Evolutionary conservation across 805 yeast genomes (phyloP).

Genomic region (Nakazawaea pomicola): DNA sequence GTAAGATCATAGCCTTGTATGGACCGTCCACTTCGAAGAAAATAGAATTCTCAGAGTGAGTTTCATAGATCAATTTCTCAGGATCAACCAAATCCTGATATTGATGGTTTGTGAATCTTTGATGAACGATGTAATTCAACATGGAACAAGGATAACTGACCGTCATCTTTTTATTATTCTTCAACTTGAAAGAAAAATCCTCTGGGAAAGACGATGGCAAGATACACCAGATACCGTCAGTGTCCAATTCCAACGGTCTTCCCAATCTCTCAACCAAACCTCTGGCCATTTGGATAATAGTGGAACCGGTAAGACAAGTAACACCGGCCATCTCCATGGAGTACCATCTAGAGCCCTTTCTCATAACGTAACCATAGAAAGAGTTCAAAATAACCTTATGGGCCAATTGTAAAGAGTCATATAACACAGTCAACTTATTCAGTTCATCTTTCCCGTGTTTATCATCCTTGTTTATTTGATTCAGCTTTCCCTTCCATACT

Average conservation of each 20-base stretch:
- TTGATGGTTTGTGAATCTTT: constrained; percentile 87
- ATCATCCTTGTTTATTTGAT: constrained; percentile 49
- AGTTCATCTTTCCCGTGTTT: constrained; percentile 78
- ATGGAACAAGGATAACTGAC: constrained; percentile 94
- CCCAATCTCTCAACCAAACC: constrained; percentile 88
- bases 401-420: constrained; percentile 93
- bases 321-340: constrained; percentile 99
- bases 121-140: constrained; percentile 91
- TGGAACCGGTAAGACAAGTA: constrained; percentile 96
- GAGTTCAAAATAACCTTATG: constrained; percentile 96
- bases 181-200: constrained; percentile 62
- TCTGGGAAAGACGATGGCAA: constrained; percentile 93
- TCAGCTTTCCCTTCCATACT: constrained; percentile 83
- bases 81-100: constrained; percentile 84
- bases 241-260: constrained; percentile 91
- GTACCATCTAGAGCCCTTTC: constrained; percentile 98
- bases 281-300: constrained; percentile 96
- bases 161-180: constrained; percentile 71
- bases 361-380: constrained; percentile 97
- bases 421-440: constrained; percentile 84
- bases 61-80: constrained; percentile 59
- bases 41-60: constrained; percentile 85
- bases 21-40: constrained; percentile 99
- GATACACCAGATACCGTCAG: constrained; percentile 99
- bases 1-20: constrained; percentile 93